Conservation (phyloP, 495 filamentous ascomycete species). For the Aspergillus kassunensis region DNA sequence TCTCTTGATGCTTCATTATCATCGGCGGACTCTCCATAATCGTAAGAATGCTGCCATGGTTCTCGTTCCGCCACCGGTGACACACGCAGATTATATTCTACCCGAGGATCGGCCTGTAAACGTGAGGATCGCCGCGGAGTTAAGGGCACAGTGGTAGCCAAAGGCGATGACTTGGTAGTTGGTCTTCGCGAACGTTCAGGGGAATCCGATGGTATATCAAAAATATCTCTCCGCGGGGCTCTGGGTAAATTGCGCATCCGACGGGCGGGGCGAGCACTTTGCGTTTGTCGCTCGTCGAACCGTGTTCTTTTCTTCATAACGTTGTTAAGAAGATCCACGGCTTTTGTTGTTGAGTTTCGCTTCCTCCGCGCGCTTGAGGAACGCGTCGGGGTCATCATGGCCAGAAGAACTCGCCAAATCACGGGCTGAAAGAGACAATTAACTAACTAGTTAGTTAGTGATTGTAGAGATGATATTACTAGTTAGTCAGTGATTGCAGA, state of each 20-base stretch:
- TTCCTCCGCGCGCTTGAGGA: constrained; percentile 10
- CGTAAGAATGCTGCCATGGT: background rate
- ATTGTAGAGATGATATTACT: no score
- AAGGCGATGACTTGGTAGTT: background rate
- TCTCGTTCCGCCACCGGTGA: background rate
- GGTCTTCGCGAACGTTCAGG: background rate
- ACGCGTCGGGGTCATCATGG: constrained; percentile 14
- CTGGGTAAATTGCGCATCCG: background rate
- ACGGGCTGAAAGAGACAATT: no score
- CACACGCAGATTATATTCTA: no score
- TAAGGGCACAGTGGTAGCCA: background rate
- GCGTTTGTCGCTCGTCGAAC: background rate
- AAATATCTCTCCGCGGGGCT: constrained; percentile 10
- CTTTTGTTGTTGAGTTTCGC: constrained; percentile 13
- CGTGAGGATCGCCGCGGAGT: constrained; percentile 10
- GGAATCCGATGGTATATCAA: constrained; percentile 3
- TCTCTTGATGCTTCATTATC: background rate
- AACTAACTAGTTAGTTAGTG: no score
- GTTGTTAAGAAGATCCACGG: constrained; percentile 21
- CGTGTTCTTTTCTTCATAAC: constrained; percentile 7
- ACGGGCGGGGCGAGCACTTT: background rate
- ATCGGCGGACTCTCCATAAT: background rate
- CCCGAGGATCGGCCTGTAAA: background rate
- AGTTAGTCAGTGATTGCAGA: background rate
- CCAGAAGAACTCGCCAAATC: background rate